Evolutionary conservation across 495 filamentous ascomycete genomes (phyloP), one percentile per base, ranked within the genome.

Genomic region (Penicillium soppii): DNA sequence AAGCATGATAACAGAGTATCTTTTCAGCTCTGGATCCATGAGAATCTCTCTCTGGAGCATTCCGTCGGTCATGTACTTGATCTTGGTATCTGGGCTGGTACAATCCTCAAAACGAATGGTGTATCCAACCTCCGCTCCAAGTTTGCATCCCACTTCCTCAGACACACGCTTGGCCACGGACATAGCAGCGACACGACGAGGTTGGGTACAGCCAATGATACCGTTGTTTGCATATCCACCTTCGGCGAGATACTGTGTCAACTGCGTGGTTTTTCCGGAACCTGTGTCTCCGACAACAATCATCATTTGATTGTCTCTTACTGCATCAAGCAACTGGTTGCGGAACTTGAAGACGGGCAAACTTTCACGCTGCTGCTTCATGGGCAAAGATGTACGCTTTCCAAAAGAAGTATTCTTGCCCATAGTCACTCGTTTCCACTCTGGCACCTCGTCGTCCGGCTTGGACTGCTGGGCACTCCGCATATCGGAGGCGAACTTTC

Each of bases 21-120:
- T 82, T 65, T 81, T 88, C 37, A 97, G 70, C 59, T 92, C 83
- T 0, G 91, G 89, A 62, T 97, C 95, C 23, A 97, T 74, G 13
- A 99, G 75, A 51, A 97, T 90, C 69, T 99, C 95, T 71, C 94
- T 76, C 71, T 97, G 86, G 59, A 99, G 81, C 88, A 97, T 99
- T 68, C 94, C 94, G 55, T 99, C 94, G 10, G 94, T 99, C 92
- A 97, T 97, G 71, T 97, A 99, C 72, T 97, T 97, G 74, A 99
- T 97, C 65, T 85, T 86, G 10, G 94, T 98, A 12, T 89, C 84
- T 1, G 91, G 85, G 54, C 85, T 88, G 0, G 94, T 96, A 61
- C 84, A 88, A 61, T 99, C 95, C 62, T 99, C 94, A 65, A 99
- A 99, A 64, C 94, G 87, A 64, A 99, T 96, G 0, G 91, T 96